These are phyloP conservation scores for Kalmusia sp. DNA, from an alignment of 2,329 filamentous ascomycete species.

Conservation along the genomic window DNA sequence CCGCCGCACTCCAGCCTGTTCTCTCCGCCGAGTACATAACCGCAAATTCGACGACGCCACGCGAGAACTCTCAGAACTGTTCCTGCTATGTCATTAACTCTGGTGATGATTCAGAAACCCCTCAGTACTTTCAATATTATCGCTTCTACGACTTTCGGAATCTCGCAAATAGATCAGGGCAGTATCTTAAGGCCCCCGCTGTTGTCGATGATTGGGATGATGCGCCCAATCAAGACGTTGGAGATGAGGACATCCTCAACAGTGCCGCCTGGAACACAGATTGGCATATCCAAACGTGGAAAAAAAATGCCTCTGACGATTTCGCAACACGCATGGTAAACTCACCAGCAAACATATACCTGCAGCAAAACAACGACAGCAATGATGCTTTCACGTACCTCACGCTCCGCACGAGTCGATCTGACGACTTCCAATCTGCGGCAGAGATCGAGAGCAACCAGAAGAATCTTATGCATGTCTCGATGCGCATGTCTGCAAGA, in stretches of 20 bases:
- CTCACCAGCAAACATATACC: constrained; percentile 55
- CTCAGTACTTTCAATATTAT: constrained; percentile 59
- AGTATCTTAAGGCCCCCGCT: constrained; percentile 32
- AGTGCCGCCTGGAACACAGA: constrained; percentile 45
- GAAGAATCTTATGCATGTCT: constrained; percentile 55
- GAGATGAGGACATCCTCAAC: constrained; percentile 49
- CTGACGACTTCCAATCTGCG: constrained; percentile 53
- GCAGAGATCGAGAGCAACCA: constrained; percentile 57
- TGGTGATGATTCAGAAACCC: constrained; percentile 41
- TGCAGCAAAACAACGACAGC: constrained; percentile 41
- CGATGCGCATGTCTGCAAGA: constrained; percentile 56
- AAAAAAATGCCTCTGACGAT: constrained; percentile 44
- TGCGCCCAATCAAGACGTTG: constrained; percentile 26
- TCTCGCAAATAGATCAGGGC: constrained; percentile 40
- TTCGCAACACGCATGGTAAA: constrained; percentile 55
- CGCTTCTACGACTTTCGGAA: constrained; percentile 60
- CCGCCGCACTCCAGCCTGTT: constrained; percentile 29
- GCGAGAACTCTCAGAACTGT: constrained; percentile 48
- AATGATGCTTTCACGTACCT: constrained; percentile 49
- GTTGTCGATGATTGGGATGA: constrained; percentile 32
- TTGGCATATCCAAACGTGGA: constrained; percentile 54
- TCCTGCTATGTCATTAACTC: constrained; percentile 58
- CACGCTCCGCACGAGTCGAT: constrained; percentile 55
- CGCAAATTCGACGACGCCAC: constrained; percentile 33
- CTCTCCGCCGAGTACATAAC: constrained; percentile 36